phyloP scores from a whole-genome alignment of 1,139 yeast species.

The Yamadazyma friedrichii region DNA sequence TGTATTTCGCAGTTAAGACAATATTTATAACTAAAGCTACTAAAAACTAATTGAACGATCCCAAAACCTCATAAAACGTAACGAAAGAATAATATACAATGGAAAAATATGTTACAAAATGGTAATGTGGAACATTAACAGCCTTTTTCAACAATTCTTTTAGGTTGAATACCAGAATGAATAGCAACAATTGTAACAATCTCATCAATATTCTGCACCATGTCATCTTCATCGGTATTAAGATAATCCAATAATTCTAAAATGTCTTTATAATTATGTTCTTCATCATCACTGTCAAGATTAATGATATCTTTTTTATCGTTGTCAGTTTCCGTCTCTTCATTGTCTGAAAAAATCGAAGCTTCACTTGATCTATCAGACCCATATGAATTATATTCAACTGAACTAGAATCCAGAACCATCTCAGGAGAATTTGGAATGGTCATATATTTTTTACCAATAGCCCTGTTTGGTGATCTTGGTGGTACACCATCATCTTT shows the following conservation, averaged over 20 bases:
- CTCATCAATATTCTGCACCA: constrained; percentile 21
- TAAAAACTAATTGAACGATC: too few species aligned
- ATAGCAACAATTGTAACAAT: constrained; percentile 22
- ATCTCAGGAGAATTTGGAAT: constrained; percentile 14
- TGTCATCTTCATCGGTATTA: constrained; percentile 7
- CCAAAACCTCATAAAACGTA: too few species aligned
- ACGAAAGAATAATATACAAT: too few species aligned
- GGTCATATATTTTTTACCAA: constrained; percentile 1
- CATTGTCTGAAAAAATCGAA: constrained; percentile 14
- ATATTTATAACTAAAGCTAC: too few species aligned
- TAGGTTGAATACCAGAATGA: constrained; percentile 10
- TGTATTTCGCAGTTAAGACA: too few species aligned
- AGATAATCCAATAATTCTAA: constrained; percentile 9
- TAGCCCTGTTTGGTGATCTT: constrained; percentile 21
- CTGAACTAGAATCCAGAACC: constrained; percentile 16
- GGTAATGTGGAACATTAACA: too few species aligned
- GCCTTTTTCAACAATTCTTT: background rate
- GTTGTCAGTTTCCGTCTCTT: background rate
- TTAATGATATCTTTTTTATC: constrained; percentile 9
- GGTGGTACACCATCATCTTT: constrained; percentile 13
- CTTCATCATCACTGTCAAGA: constrained; percentile 11
- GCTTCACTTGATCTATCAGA: constrained; percentile 16
- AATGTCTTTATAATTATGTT: constrained; percentile 18
- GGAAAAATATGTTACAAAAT: too few species aligned
- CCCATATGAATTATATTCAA: constrained; percentile 10